These are phyloP conservation scores for Yarrowia deformans DNA, from an alignment of 805 yeast species.

Conservation along the genomic window DNA sequence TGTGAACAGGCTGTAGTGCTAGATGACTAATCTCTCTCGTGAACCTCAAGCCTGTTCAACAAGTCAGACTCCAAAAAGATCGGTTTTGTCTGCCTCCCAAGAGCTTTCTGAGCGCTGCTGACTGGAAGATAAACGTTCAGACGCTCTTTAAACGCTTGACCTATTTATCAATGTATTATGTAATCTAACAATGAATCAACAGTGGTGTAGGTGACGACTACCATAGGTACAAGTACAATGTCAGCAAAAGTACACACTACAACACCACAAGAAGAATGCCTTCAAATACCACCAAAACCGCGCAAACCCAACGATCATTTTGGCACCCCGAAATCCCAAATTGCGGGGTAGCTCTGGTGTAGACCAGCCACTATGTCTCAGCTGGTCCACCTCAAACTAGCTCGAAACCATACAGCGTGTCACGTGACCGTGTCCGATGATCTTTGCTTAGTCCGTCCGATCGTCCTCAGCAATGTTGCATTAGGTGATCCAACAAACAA, in stretches of 20 bases:
- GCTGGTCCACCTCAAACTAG: background rate
- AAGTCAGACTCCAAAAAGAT: too few species aligned
- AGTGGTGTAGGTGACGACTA: too few species aligned
- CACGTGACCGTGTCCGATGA: background rate
- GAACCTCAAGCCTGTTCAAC: too few species aligned
- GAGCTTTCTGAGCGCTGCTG: too few species aligned
- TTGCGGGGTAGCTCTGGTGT: background rate
- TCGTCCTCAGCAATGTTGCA: constrained; percentile 2
- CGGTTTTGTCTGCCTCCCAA: too few species aligned
- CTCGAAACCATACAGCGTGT: background rate
- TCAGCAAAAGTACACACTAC: too few species aligned
- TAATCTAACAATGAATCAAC: constrained; percentile 4
- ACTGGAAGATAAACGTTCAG: too few species aligned
- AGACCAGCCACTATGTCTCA: background rate
- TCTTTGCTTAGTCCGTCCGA: background rate
- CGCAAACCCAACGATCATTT: background rate
- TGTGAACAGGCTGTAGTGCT: background rate
- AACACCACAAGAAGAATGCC: too few species aligned
- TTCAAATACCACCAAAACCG: background rate
- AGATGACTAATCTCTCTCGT: too few species aligned
- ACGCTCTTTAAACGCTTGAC: background rate
- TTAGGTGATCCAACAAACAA: background rate
- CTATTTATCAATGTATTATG: constrained; percentile 24
- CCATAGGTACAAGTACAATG: too few species aligned
- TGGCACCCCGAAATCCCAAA: background rate